Evolutionary conservation across 1,139 yeast genomes (phyloP).

Genomic region (Candida sojae): DNA sequence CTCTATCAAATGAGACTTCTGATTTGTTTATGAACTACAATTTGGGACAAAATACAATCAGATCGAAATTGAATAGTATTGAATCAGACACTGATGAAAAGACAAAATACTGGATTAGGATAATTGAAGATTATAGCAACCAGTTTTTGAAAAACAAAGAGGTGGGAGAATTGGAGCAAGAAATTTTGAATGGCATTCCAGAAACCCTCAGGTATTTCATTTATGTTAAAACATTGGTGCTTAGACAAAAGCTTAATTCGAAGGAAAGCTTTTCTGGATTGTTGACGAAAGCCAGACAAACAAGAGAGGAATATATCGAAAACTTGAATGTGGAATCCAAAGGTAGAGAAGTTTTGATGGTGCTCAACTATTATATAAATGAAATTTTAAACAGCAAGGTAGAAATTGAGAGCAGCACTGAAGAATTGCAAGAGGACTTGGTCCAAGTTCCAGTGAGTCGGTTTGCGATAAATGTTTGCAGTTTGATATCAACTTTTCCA

Average conservation of each 20-base stretch:
- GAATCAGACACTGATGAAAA: constrained; percentile 10
- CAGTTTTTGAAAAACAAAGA: constrained; percentile 19
- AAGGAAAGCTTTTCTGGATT: constrained; percentile 33
- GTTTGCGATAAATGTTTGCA: constrained; percentile 25
- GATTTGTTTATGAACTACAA: constrained; percentile 25
- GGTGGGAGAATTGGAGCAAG: constrained; percentile 25
- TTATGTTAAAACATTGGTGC: constrained; percentile 36
- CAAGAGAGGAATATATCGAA: constrained; percentile 22
- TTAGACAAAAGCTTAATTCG: constrained; percentile 29
- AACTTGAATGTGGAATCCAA: constrained; percentile 20
- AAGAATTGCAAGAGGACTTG: constrained; percentile 2
- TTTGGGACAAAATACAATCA: constrained; percentile 11
- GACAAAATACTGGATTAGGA: constrained; percentile 25
- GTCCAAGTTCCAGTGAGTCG: constrained; percentile 9
- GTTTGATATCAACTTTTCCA: constrained; percentile 22
- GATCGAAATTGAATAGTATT: constrained; percentile 6
- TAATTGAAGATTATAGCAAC: constrained; percentile 24
- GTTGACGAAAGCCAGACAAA: constrained; percentile 28
- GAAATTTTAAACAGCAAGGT: constrained; percentile 16
- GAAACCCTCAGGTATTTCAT: constrained; percentile 27
- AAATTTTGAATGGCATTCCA: constrained; percentile 37
- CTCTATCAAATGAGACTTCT: constrained; percentile 37
- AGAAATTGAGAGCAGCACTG: constrained; percentile 2
- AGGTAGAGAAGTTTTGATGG: constrained; percentile 29
- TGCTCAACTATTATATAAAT: constrained; percentile 35